Conservation (phyloP, 805 yeast genomes). For the Scheffersomyces stipitis region DNA sequence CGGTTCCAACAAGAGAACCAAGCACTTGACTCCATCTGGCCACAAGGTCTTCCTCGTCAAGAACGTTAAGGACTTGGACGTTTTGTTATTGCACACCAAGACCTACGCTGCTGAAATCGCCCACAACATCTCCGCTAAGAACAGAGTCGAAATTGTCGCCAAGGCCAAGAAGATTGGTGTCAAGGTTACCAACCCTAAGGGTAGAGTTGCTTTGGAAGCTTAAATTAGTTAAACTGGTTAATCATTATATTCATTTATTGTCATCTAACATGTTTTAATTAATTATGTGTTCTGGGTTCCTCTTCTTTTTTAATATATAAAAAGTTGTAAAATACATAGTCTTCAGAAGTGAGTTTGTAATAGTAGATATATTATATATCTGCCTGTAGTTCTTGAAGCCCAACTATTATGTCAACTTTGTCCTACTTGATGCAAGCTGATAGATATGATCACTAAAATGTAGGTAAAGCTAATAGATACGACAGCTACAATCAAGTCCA, state of each 20-base stretch:
- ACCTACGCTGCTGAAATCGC: conserved; percentile 99
- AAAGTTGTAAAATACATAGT: background rate
- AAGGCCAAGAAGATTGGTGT: conserved; percentile 98
- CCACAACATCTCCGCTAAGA: conserved; percentile 96
- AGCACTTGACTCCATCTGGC: conserved; percentile 94
- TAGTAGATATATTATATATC: no score
- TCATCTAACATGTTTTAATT: background rate
- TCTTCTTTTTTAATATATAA: background rate
- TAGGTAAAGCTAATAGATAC: no score
- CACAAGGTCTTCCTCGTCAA: conserved; percentile 95
- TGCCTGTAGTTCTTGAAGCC: no score
- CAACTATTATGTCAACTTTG: no score
- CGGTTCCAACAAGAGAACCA: conserved; percentile 99
- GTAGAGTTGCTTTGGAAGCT: conserved; percentile 97
- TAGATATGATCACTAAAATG: no score
- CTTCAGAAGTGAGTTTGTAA: background rate
- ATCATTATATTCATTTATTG: conserved; percentile 7
- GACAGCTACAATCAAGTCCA: no score
- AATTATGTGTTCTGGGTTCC: background rate
- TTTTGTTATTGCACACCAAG: conserved; percentile 94
- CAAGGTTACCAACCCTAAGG: conserved; percentile 99
- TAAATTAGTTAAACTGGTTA: conserved; percentile 42
- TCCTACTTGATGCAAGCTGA: no score
- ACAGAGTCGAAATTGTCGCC: conserved; percentile 94
- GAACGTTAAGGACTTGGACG: conserved; percentile 92